These are phyloP conservation scores for Rosa multiflora DNA, from an alignment of 306 rosid genomes.

Conservation along the genomic window DNA sequence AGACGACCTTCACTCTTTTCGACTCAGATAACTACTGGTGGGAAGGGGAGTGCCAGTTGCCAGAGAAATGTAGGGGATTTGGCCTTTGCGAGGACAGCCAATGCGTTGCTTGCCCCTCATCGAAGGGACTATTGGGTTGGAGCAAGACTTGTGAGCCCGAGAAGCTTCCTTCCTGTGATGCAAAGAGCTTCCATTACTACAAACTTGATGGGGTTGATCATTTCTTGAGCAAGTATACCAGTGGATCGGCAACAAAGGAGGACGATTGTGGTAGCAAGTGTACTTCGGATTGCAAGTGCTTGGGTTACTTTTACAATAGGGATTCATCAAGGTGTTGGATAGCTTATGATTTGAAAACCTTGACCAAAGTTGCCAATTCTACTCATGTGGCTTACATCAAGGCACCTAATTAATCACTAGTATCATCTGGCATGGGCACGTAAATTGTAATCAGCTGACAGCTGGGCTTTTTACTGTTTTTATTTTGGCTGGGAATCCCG, in stretches of 20 bases:
- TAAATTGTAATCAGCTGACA: too few relatives aligned
- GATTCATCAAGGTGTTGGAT: slow-evolving; percentile 58
- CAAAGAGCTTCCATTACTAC: slow-evolving; percentile 48
- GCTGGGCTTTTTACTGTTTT: too few relatives aligned
- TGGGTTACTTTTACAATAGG: slow-evolving; percentile 58
- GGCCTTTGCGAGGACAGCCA: slow-evolving; percentile 70
- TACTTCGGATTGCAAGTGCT: slow-evolving; percentile 51
- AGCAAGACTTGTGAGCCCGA: slow-evolving; percentile 47
- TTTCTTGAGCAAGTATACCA: slow-evolving; percentile 46
- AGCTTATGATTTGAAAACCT: slow-evolving; percentile 55
- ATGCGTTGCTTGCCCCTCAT: slow-evolving; percentile 63
- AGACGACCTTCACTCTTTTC: slow-evolving; percentile 44
- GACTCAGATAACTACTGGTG: slow-evolving; percentile 29
- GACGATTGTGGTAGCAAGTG: slow-evolving; percentile 47
- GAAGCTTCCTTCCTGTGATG: slow-evolving; percentile 36
- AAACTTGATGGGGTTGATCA: slow-evolving; percentile 69
- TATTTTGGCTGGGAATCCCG: too few relatives aligned
- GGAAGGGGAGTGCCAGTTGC: slow-evolving; percentile 59
- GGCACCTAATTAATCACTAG: slow-evolving; percentile 23
- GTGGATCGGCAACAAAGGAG: slow-evolving; percentile 35
- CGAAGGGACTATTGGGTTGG: slow-evolving; percentile 55
- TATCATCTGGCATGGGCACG: too few relatives aligned
- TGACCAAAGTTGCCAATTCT: slow-evolving; percentile 44
- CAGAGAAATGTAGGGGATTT: slow-evolving; percentile 45
- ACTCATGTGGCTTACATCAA: slow-evolving; percentile 59